A percentile compares a stretch with the other conserved stretches of the same genome.
These are phyloP conservation scores for Aspergillus haitiensis DNA, from an alignment of 495 filamentous ascomycete species.

Conservation along the genomic window DNA sequence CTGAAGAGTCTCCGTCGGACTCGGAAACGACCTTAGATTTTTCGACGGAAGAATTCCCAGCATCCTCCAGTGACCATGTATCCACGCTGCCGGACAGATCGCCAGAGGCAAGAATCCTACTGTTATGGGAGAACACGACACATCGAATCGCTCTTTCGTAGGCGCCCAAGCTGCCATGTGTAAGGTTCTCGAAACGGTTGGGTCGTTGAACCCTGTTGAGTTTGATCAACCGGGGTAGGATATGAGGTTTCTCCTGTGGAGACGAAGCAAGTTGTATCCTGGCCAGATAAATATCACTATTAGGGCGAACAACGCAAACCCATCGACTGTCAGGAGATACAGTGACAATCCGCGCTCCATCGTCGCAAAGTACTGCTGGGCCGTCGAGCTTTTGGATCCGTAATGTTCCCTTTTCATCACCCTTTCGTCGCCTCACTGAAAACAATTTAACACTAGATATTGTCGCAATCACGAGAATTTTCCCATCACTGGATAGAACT, in stretches of 20 bases:
- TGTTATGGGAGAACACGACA: slow-evolving; percentile 76
- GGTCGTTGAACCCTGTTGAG: slow-evolving; percentile 61
- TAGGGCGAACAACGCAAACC: slow-evolving; percentile 54
- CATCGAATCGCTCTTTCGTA: slow-evolving; percentile 79
- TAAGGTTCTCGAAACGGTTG: slow-evolving; percentile 50
- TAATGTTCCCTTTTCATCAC: slow-evolving; percentile 53
- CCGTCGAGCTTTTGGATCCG: slow-evolving; percentile 68
- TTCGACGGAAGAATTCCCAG: slow-evolving; percentile 38
- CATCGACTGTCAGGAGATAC: slow-evolving; percentile 55
- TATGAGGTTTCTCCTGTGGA: slow-evolving; percentile 38
- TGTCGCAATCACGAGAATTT: slow-evolving; percentile 74
- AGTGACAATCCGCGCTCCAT: slow-evolving; percentile 65
- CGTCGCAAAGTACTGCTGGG: slow-evolving; percentile 44
- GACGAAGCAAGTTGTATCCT: slow-evolving; percentile 41
- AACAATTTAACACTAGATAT: slow-evolving; percentile 78
- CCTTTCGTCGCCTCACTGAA: slow-evolving; percentile 44
- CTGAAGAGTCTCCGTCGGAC: slow-evolving; percentile 55
- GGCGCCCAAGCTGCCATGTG: slow-evolving; percentile 67
- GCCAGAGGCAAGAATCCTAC: slow-evolving; percentile 70
- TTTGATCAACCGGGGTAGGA: slow-evolving; percentile 50
- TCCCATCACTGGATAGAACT: slow-evolving; percentile 69
- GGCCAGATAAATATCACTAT: slow-evolving; percentile 50
- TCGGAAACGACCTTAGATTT: slow-evolving; percentile 32
- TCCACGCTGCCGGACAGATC: slow-evolving; percentile 87
- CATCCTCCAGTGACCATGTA: slow-evolving; percentile 70